These are phyloP conservation scores for Fusarium coicis DNA, from an alignment of 2,329 filamentous ascomycete species.

Conservation along the genomic window DNA sequence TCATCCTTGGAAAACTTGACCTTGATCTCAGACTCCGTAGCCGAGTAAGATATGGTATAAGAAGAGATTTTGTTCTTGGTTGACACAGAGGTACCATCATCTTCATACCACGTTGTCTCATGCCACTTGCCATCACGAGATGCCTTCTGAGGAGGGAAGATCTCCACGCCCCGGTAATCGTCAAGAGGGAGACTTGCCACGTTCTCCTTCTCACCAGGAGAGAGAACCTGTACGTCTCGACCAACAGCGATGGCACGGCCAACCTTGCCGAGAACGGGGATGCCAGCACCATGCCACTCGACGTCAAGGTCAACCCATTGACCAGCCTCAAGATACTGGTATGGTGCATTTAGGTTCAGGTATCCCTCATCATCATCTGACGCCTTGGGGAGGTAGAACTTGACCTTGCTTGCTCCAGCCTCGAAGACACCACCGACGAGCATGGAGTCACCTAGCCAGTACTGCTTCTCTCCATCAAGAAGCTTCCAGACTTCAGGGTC, in stretches of 20 bases:
- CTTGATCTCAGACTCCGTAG: conserved; percentile 30
- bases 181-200: conserved; percentile 53
- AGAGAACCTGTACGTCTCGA: conserved; percentile 50
- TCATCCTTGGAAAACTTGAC: conserved; percentile 48
- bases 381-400: conserved; percentile 70
- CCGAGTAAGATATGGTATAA: conserved; percentile 46
- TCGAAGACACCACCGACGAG: conserved; percentile 76
- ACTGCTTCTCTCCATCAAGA: conserved; percentile 74
- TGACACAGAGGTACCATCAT: conserved; percentile 50
- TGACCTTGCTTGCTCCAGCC: conserved; percentile 62
- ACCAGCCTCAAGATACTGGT: conserved; percentile 63
- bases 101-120: conserved; percentile 51
- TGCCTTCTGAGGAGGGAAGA: conserved; percentile 51
- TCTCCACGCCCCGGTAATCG: conserved; percentile 56
- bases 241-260: conserved; percentile 55
- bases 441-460: conserved; percentile 76
- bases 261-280: conserved; percentile 54
- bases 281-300: conserved; percentile 55
- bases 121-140: conserved; percentile 40
- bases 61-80: conserved; percentile 48
- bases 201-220: conserved; percentile 51
- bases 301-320: conserved; percentile 54
- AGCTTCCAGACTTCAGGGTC: conserved; percentile 76
- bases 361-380: conserved; percentile 67
- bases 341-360: conserved; percentile 70